Conservation (phyloP, 2,329 filamentous ascomycete species). For the Penicillium vulpinum region DNA sequence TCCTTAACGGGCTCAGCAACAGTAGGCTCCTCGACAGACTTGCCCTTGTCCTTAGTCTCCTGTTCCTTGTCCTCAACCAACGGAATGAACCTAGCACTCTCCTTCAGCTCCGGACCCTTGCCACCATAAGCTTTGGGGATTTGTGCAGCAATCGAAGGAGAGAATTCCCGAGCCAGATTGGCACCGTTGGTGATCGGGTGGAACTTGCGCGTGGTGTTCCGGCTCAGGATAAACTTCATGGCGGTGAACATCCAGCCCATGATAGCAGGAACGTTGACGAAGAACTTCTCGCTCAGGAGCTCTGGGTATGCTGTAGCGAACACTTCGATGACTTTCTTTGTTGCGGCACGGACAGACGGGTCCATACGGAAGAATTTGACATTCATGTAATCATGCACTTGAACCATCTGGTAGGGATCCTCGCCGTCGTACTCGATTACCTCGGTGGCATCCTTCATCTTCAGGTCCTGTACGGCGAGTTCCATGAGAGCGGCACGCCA, state of each 20-base stretch:
- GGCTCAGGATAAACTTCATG: slow-evolving; percentile 73
- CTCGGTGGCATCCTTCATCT: slow-evolving; percentile 68
- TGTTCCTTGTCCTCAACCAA: slow-evolving; percentile 29
- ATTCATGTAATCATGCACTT: slow-evolving; percentile 90
- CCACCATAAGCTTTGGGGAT: slow-evolving; percentile 81
- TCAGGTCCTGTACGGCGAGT: slow-evolving; percentile 72
- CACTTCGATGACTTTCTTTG: slow-evolving; percentile 75
- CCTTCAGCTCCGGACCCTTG: slow-evolving; percentile 57
- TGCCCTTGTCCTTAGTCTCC: slow-evolving; percentile 6
- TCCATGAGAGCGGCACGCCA: slow-evolving; percentile 95
- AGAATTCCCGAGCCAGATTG: slow-evolving; percentile 63
- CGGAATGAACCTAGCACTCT: slow-evolving; percentile 33
- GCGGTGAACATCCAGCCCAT: slow-evolving; percentile 85
- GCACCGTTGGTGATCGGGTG: slow-evolving; percentile 74
- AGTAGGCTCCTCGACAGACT: slow-evolving; percentile 3
- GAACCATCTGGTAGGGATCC: slow-evolving; percentile 87
- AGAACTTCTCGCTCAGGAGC: slow-evolving; percentile 87
- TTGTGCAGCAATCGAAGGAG: slow-evolving; percentile 56
- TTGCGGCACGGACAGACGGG: slow-evolving; percentile 71
- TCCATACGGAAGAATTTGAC: slow-evolving; percentile 85
- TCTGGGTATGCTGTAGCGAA: slow-evolving; percentile 86
- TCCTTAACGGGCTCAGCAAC: slow-evolving; percentile 11
- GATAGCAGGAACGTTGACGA: slow-evolving; percentile 86
- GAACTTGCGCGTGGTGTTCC: slow-evolving; percentile 76
- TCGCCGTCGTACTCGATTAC: slow-evolving; percentile 61